Conservation (phyloP, 2,329 filamentous ascomycete species). For the Cladosporium colombiae region DNA sequence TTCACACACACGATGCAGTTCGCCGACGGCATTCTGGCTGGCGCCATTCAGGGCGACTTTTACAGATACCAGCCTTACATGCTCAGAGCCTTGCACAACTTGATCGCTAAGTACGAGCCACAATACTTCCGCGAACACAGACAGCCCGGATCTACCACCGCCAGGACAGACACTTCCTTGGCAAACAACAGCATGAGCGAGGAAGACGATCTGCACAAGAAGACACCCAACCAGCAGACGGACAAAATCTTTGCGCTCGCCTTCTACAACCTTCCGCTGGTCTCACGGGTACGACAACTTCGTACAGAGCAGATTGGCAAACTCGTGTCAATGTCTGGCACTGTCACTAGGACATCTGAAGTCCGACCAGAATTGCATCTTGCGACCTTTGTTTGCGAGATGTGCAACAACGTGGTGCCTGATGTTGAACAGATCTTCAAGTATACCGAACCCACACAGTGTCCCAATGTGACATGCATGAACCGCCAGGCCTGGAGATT, state of each 20-base stretch:
- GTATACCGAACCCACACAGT: slow-evolving; percentile 95
- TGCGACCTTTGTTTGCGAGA: slow-evolving; percentile 89
- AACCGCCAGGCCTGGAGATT: slow-evolving; percentile 93
- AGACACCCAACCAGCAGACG: slow-evolving; percentile 89
- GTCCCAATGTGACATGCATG: slow-evolving; percentile 81
- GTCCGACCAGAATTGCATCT: slow-evolving; percentile 90
- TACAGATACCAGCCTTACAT: slow-evolving; percentile 95
- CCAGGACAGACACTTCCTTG: slow-evolving; percentile 62
- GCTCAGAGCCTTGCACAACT: slow-evolving; percentile 82
- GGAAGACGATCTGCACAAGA: slow-evolving; percentile 60
- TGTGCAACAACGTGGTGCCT: slow-evolving; percentile 78
- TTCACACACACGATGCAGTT: slow-evolving; percentile 79
- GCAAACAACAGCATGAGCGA: slow-evolving; percentile 61
- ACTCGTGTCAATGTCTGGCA: slow-evolving; percentile 92
- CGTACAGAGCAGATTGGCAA: slow-evolving; percentile 89
- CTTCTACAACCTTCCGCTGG: slow-evolving; percentile 88
- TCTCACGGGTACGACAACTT: slow-evolving; percentile 81
- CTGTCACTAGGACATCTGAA: slow-evolving; percentile 94
- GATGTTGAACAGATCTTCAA: slow-evolving; percentile 97
- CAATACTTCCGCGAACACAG: slow-evolving; percentile 91
- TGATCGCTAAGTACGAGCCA: slow-evolving; percentile 92
- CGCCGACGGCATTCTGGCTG: slow-evolving; percentile 77
- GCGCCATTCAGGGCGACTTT: slow-evolving; percentile 85
- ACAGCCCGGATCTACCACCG: slow-evolving; percentile 74
- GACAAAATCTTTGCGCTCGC: slow-evolving; percentile 93